Evolutionary conservation across 768 basidiomycete genomes (phyloP), one percentile per base, ranked within the genome.

Genomic region (Cantharellus anzutake): DNA sequence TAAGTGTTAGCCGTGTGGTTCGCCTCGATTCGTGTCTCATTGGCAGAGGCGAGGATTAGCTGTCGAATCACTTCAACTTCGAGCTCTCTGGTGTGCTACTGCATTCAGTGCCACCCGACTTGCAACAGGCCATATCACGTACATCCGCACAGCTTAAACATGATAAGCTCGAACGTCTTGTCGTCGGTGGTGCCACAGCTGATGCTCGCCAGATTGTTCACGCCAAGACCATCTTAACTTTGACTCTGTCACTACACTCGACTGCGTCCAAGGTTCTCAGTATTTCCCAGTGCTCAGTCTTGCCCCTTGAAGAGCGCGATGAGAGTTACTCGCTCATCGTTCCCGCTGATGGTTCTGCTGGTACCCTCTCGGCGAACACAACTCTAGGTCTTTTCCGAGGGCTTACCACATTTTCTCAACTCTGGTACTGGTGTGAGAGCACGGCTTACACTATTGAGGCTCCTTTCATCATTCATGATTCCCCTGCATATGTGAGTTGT

Each of bases 361-460:
- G 81, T 11, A 73, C 67, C 0, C 68, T 88, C 51, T 72, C 68
- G 0, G 82, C 84, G 4, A 80, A 78, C 63, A 79, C 81, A n/a
- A 59, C 60, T 5, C 60, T 60, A 57, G 86, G 86, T 0, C 68
- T 87, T 29, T 75, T 81, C 59, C 71, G 86, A 59, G 87, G 86
- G 2, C 68, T 89, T 61, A 81, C 82, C n/a, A 88, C 84, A 0
- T 89, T 90, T 68, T 72, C 73, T 39, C 82, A 83, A 66, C 70
- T 87, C 41, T 83, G 80, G 74, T 86, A 83, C 65, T 48, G 42
- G 14, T 57, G 62, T 41, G 61, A 50, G 55, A 61, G 50, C 71
- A 76, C 60, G 66, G 71, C 39, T 1, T 84, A 84, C 64, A 73
- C 76, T 0, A 68, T 75, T 48, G 73, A 77, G 51, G 78, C 78